These are phyloP conservation scores for Pestalotiopsis sp. DNA, from an alignment of 2,329 filamentous ascomycete species.

Conservation along the genomic window DNA sequence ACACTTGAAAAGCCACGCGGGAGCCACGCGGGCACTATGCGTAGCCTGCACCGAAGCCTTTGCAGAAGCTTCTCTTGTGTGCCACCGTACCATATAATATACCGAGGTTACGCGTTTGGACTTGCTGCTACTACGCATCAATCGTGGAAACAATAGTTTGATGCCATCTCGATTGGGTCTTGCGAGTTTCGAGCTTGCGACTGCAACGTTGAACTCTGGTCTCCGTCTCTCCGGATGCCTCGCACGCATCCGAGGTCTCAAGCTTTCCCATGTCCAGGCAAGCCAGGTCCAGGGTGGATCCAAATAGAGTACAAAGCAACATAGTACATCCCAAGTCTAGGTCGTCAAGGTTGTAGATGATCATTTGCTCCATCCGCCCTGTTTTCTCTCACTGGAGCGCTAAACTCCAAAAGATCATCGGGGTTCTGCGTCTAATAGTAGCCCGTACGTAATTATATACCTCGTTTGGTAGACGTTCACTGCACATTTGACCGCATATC, in stretches of 20 bases:
- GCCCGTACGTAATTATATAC: neutral
- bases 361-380: neutral
- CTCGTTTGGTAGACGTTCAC: neutral
- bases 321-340: neutral
- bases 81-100: too few relatives aligned
- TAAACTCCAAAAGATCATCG: neutral
- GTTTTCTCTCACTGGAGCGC: neutral
- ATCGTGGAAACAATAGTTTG: neutral
- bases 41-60: too few relatives aligned
- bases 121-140: neutral
- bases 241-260: neutral
- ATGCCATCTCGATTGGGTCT: neutral
- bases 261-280: neutral
- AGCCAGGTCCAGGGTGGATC: neutral
- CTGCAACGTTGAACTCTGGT: neutral
- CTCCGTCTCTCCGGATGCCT: neutral
- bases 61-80: too few relatives aligned
- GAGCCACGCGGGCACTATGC: neutral
- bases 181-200: neutral
- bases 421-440: neutral
- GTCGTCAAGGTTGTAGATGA: neutral
- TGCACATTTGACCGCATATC: neutral
- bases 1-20: neutral
- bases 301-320: neutral
- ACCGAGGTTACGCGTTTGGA: too few relatives aligned